A percentile compares a stretch with the other conserved stretches of the same genome.
These are phyloP conservation scores for Pseudozyma sp. DNA, from an alignment of 1,284 basidiomycete genomes.

Conservation along the genomic window DNA sequence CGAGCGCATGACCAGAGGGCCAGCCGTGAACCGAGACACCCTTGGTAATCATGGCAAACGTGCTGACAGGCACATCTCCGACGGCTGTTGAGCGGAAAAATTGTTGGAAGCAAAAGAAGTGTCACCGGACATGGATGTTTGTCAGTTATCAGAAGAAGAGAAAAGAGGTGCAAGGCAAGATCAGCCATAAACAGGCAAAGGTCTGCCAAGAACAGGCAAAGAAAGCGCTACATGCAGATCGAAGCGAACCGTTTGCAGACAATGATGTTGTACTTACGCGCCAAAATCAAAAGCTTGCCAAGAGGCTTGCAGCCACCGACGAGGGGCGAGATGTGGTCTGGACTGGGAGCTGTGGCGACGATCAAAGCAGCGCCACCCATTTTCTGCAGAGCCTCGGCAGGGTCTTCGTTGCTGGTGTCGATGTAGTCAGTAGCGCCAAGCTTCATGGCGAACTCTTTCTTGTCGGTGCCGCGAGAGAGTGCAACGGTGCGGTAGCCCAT, in stretches of 20 bases:
- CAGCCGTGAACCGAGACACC: conserved; percentile 69
- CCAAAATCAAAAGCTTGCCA: conserved; percentile 68
- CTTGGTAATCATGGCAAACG: conserved; percentile 67
- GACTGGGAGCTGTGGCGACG: conserved; percentile 68
- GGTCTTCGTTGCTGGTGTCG: conserved; percentile 57
- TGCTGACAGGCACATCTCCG: conserved; percentile 46
- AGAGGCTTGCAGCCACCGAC: conserved; percentile 67
- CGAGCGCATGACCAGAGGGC: conserved; percentile 66
- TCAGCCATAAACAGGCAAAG: background rate
- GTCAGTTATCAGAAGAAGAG: too few species aligned
- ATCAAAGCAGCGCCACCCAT: conserved; percentile 70
- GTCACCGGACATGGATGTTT: too few species aligned
- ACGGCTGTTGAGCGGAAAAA: conserved; percentile 24
- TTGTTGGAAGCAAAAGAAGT: conserved; percentile 4
- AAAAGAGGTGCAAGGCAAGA: background rate
- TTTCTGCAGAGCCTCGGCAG: conserved; percentile 68
- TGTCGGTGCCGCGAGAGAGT: conserved; percentile 59
- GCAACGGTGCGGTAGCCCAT: conserved; percentile 69
- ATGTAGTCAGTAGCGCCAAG: conserved; percentile 70
- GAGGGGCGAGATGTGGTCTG: conserved; percentile 65
- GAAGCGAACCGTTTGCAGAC: background rate
- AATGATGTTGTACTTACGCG: conserved; percentile 20
- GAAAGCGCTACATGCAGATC: too few species aligned
- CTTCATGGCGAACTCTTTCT: conserved; percentile 60
- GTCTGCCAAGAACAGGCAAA: background rate